Conservation (phyloP, 352 stramenopile species). For the Pilasporangium apinafurcum region DNA sequence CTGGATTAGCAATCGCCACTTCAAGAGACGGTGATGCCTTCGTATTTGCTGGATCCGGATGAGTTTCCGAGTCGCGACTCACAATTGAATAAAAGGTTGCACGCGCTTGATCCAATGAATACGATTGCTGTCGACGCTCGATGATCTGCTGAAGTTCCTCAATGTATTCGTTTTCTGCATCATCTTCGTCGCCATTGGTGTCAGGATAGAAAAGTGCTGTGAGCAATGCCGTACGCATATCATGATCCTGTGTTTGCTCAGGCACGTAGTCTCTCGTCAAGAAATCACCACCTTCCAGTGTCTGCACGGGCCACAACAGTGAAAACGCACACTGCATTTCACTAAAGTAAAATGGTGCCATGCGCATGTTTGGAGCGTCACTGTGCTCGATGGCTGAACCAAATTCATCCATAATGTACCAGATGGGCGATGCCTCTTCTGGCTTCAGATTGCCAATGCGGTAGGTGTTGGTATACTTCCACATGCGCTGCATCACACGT, state of each 20-base stretch:
- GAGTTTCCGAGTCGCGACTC: constrained; percentile 27
- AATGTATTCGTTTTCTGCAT: constrained; percentile 14
- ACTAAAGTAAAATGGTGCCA: constrained; percentile 45
- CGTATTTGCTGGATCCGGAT: constrained; percentile 18
- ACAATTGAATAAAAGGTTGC: constrained; percentile 33
- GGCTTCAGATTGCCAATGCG: constrained; percentile 31
- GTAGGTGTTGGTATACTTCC: constrained; percentile 47
- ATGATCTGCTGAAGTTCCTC: constrained; percentile 21
- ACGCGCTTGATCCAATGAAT: constrained; percentile 21
- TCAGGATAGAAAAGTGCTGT: constrained; percentile 33
- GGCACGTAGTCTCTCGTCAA: constrained; percentile 37
- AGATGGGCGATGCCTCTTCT: constrained; percentile 35
- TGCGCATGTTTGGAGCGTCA: constrained; percentile 32
- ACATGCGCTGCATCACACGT: constrained; percentile 25
- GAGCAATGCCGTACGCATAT: constrained; percentile 29
- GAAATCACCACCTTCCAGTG: constrained; percentile 41
- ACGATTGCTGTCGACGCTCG: constrained; percentile 15
- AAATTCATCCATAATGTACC: constrained; percentile 60
- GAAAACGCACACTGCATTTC: constrained; percentile 37
- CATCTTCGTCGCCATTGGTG: constrained; percentile 7
- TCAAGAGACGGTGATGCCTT: constrained; percentile 14
- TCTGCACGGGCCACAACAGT: constrained; percentile 30
- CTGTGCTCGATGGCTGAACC: constrained; percentile 43
- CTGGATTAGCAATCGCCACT: constrained; percentile 10
- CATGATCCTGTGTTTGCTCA: constrained; percentile 13